Percentiles rank a stretch among this genome's conserved stretches.
These are phyloP conservation scores for Asterochloris erici DNA, from an alignment of 139 green algal genomes.

Conservation along the genomic window DNA sequence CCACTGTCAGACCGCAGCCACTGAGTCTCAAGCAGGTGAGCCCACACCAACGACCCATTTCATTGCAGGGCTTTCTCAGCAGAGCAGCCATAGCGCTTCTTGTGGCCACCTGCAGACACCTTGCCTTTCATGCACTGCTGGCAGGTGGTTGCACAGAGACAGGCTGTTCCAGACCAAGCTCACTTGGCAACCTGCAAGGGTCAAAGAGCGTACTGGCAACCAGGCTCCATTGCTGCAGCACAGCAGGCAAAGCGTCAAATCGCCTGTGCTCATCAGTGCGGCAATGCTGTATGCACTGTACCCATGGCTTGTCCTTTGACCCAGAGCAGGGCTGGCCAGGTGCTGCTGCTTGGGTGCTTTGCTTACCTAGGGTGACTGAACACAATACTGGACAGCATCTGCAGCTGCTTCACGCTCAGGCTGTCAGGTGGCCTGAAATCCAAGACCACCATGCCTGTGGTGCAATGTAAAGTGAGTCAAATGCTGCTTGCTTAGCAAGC, in stretches of 20 bases:
- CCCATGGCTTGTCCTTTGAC: neutral
- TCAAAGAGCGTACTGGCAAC: neutral
- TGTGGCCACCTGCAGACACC: neutral
- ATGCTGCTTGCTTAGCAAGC: no score
- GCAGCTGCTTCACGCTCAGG: no score
- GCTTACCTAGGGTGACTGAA: no score
- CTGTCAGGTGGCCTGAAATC: no score
- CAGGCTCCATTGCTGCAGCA: neutral
- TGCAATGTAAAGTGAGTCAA: no score
- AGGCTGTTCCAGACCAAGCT: neutral
- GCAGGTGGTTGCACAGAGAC: neutral
- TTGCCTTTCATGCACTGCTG: neutral
- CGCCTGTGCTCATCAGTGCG: neutral
- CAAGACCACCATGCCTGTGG: no score
- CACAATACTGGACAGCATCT: no score
- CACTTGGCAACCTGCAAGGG: neutral
- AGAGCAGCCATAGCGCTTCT: neutral
- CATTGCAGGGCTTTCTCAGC: neutral
- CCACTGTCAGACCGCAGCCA: conserved; percentile 3
- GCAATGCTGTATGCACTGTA: neutral
- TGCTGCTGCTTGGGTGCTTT: neutral
- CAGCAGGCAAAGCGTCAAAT: neutral
- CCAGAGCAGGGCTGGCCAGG: neutral
- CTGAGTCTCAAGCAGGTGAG: neutral
- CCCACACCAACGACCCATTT: neutral